A percentile compares a stretch with the other conserved stretches of the same genome.
Evolutionary conservation across 2,329 filamentous ascomycete genomes (phyloP).

Genomic region (Aspergillus pseudoterreus): DNA sequence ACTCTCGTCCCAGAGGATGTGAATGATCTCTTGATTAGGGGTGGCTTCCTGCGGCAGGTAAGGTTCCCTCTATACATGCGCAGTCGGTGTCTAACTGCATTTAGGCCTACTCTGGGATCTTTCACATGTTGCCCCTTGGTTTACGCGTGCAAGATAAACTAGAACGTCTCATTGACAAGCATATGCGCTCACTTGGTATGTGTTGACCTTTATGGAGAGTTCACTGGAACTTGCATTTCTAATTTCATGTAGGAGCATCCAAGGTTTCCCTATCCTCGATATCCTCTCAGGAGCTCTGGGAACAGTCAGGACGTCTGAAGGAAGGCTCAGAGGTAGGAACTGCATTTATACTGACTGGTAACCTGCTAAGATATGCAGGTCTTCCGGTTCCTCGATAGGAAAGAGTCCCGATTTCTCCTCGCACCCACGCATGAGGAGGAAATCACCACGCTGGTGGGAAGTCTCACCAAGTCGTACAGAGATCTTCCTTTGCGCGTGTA

Average conservation of each 20-base stretch:
- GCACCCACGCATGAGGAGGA: conserved; percentile 97
- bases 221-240: neutral
- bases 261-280: conserved; percentile 80
- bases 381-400: conserved; percentile 76
- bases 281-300: conserved; percentile 81
- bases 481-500: conserved; percentile 83
- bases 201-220: conserved; percentile 6
- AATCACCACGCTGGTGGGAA: conserved; percentile 76
- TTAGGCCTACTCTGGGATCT: conserved; percentile 81
- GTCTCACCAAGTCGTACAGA: conserved; percentile 74
- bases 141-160: conserved; percentile 84
- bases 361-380: conserved; percentile 51
- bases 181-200: conserved; percentile 74
- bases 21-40: conserved; percentile 64
- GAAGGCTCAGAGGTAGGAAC: conserved; percentile 65
- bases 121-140: conserved; percentile 85
- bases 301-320: conserved; percentile 74
- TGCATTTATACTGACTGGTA: conserved; percentile 16
- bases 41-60: conserved; percentile 71
- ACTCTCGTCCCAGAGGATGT: conserved; percentile 47
- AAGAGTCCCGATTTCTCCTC: conserved; percentile 68
- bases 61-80: conserved; percentile 3
- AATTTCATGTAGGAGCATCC: conserved; percentile 60
- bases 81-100: neutral
- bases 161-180: conserved; percentile 77